phyloP scores from a whole-genome alignment of 2,329 filamentous ascomycete genomes.

The Acarospora socialis region DNA sequence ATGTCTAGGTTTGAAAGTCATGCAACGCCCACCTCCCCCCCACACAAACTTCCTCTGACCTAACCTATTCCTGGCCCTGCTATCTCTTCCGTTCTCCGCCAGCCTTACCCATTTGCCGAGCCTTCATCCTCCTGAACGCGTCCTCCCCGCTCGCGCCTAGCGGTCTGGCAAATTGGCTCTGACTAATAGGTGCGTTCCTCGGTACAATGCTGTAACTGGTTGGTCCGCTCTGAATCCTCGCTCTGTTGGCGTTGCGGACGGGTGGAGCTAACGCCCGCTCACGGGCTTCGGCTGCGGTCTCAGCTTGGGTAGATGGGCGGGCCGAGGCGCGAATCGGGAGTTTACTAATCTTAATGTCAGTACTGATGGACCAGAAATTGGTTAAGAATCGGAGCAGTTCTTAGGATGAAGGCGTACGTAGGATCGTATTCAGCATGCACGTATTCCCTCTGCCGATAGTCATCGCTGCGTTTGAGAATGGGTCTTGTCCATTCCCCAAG shows the following conservation, averaged over 20 bases:
- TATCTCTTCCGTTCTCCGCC: conserved; percentile 26
- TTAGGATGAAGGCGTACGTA: conserved; percentile 24
- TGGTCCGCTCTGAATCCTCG: conserved; percentile 43
- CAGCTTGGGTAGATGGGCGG: conserved; percentile 3
- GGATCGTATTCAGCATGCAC: conserved; percentile 46
- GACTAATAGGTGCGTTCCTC: conserved; percentile 36
- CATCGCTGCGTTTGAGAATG: conserved; percentile 83
- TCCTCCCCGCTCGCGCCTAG: conserved; percentile 34
- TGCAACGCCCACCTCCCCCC: too few relatives aligned
- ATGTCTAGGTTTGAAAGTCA: too few relatives aligned
- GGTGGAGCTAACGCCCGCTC: conserved; percentile 39
- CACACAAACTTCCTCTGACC: too few relatives aligned
- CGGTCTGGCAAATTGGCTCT: conserved; percentile 32
- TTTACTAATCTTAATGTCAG: conserved; percentile 20
- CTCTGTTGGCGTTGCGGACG: conserved; percentile 38
- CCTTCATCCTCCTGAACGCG: conserved; percentile 38
- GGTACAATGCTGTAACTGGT: conserved; percentile 50
- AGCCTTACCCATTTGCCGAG: conserved; percentile 31
- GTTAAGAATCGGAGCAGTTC: neutral
- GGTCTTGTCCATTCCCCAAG: conserved; percentile 91
- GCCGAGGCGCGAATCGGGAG: conserved; percentile 20
- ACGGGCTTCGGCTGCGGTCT: conserved; percentile 34
- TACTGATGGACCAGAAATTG: conserved; percentile 7
- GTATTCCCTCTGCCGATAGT: conserved; percentile 73
- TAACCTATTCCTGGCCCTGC: too few relatives aligned